These are phyloP conservation scores for Microbotryum saponariae DNA, from an alignment of 1,284 basidiomycete species.

Conservation along the genomic window DNA sequence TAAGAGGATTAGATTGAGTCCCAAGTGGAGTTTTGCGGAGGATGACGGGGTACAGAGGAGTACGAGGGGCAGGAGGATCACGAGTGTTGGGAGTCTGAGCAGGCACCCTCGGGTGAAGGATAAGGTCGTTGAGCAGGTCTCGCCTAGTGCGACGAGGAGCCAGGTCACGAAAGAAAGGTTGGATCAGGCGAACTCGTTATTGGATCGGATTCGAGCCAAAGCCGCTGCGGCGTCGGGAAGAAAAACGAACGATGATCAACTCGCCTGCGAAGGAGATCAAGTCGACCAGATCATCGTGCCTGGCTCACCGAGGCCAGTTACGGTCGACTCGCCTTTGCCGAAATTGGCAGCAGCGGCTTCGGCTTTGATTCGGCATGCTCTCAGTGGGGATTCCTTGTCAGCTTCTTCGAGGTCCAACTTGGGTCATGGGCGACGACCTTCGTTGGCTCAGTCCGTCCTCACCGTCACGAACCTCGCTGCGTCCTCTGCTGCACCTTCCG, in stretches of 20 bases:
- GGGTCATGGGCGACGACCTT: too few relatives aligned
- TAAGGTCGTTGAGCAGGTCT: conserved; percentile 41
- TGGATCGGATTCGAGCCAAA: conserved; percentile 30
- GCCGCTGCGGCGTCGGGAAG: neutral
- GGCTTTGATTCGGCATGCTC: conserved; percentile 19
- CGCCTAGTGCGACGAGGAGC: neutral
- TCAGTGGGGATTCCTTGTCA: neutral
- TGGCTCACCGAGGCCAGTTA: neutral
- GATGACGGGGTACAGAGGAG: neutral
- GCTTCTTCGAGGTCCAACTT: neutral
- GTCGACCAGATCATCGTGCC: neutral
- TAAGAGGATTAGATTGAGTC: neutral
- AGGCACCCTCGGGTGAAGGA: conserved; percentile 57
- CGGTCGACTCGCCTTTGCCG: conserved; percentile 11
- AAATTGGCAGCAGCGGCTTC: conserved; percentile 23
- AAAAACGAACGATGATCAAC: conserved; percentile 1
- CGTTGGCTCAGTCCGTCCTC: too few relatives aligned
- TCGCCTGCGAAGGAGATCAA: conserved; percentile 3
- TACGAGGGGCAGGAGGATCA: conserved; percentile 54
- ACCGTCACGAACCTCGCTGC: too few relatives aligned
- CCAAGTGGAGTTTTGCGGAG: neutral
- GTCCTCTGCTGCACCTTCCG: too few relatives aligned
- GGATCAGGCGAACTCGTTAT: conserved; percentile 27
- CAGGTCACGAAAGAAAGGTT: conserved; percentile 14
- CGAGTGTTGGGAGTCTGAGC: conserved; percentile 56